Evolutionary conservation across 371 early-diverging fungal species (phyloP), one percentile per base, ranked within the genome.

Genomic region (Apophysomyces variabilis): DNA sequence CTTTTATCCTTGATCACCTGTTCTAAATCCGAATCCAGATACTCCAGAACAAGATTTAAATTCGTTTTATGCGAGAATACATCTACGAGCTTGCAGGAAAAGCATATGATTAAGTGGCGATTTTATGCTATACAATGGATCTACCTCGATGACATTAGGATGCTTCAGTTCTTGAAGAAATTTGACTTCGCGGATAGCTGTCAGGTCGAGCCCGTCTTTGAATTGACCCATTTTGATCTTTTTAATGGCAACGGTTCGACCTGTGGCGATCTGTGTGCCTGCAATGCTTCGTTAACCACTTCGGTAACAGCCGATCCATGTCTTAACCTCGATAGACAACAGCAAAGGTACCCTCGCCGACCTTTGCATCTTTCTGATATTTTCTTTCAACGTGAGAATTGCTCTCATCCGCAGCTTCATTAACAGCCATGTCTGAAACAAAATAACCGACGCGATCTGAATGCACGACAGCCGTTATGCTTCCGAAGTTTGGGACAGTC

Each of bases 101-200:
- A 18, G 13, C 9, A 43, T 44, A 13, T 13, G n/a, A 43, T 35
- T 13, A 26, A n/a, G 14, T 12, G 6, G 16, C 4, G 6, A 9
- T 39, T 38, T 16, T 54, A 16, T 4, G 16, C 18, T 8, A 11
- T 32, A 32, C 14, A 43, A 35, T 26, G 12, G 6, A 39, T 60
- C 63, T 77, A 91, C 90, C 77, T 96, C 93, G 39, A 98, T 89
- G 32, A 98, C 85, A 69, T 98, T 97, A 1, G 94, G 92, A 80
- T 99, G 98, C 60, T 79, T 77, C 45, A 99, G 82, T 74, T 97
- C 96, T 75, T 96, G 95, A 38, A 99, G 85, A 18, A 90, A 90
- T 72, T 98, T 99, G 67, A 99, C 94, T 85, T 99, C 99, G 56
- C 99, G 87, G 54, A 99, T 92, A 0, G 99, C 96, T 32, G 96